Evolutionary conservation across 345 rosid genomes (phyloP), one percentile per base, ranked within the genome.

Genomic region (Salix brachista): DNA sequence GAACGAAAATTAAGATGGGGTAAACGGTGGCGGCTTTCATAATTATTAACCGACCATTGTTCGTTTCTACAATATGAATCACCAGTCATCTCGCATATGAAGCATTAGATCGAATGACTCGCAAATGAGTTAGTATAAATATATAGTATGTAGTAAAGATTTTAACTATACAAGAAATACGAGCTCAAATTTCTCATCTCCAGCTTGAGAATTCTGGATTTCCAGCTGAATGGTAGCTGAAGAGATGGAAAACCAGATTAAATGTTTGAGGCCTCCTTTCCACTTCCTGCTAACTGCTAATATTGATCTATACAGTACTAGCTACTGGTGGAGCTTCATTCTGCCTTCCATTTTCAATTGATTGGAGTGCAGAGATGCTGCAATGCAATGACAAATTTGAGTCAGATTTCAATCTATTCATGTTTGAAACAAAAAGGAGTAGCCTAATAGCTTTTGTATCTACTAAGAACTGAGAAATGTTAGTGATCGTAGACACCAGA

Each of bases 341-440:
- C 80, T 9, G 62, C 82, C 85, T 86, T 90, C 72, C 79, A 70
- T 80, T 65, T 75, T 71, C 86, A 85, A 80, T 72, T 85, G 91
- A 84, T 83, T 90, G 19, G 89, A 83, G 74, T 83, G 93, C 86
- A 90, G 81, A 48, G 88, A 78, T 44, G 84, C 91, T 90, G 69
- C 69, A 66, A 34, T 8, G 36, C 69, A 34, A 36, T 8, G 69
- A 66, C 13, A 66, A 34, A 6, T 36, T 66, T 2, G 5, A 30
- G 69, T 66, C 46, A 46, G 36, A 25, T 58, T 65, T 70, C 64
- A 69, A 56, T 6, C 37, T 48, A 62, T 19, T 23, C 28, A 23
- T 42, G 10, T 50, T 60, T 0, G 14, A n/a, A 37, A 30, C 16
- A 1, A 36, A 65, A 8, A 25, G 23, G 14, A 25, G 41, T 26